Percentiles rank a stretch among this genome's conserved stretches.
phyloP scores from a whole-genome alignment of 108 stramenopile genomes.

The Parmales sp. region DNA sequence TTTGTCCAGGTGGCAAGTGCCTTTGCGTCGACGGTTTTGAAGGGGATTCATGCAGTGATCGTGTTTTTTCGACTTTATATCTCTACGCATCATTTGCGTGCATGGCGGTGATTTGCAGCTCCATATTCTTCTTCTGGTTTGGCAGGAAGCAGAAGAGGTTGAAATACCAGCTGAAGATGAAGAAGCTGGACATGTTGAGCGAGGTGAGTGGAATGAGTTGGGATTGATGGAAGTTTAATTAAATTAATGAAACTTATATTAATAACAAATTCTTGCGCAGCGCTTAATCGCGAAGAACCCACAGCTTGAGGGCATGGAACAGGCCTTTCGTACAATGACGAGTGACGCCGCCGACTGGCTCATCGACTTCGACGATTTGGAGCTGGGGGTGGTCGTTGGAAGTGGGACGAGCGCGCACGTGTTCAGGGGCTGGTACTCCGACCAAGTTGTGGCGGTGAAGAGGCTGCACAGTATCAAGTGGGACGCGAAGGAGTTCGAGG shows the following conservation, averaged over 20 bases:
- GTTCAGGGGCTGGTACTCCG: constrained; percentile 11
- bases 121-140: neutral
- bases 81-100: neutral
- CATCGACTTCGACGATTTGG: constrained; percentile 10
- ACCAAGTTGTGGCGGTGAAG: constrained; percentile 12
- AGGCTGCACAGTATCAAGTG: neutral
- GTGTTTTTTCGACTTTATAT: neutral
- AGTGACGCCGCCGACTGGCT: constrained; percentile 15
- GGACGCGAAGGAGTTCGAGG: constrained; percentile 13
- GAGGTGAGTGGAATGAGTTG: no score
- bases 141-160: neutral
- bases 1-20: neutral
- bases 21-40: no score
- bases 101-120: neutral
- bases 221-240: no score
- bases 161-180: neutral
- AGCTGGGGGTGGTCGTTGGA: constrained; percentile 9
- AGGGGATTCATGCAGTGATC: neutral
- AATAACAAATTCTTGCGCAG: no score
- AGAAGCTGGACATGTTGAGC: constrained; percentile 3
- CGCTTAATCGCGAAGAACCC: neutral
- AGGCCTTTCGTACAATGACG: constrained; percentile 3
- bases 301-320: constrained; percentile 8
- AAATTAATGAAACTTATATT: no score
- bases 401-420: constrained; percentile 7